Evolutionary conservation across 2,329 filamentous ascomycete genomes (phyloP).

Genomic region (Nothopassalora personata): DNA sequence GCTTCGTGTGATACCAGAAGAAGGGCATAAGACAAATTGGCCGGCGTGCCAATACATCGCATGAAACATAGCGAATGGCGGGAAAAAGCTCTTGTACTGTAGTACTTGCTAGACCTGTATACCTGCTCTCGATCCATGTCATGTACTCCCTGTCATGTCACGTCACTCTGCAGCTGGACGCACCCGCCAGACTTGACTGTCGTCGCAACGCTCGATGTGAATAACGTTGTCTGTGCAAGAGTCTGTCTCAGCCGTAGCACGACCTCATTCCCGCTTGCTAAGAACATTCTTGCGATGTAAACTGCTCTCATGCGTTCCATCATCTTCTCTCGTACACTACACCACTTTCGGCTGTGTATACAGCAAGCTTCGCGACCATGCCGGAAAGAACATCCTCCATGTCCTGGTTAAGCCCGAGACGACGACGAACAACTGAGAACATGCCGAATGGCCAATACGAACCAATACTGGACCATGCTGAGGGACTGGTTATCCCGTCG

Average conservation of each 20-base stretch:
- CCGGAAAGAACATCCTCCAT: slow-evolving; percentile 7
- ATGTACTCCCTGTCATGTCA: background rate
- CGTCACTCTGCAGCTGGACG: background rate
- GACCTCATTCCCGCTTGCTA: background rate
- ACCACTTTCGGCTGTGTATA: background rate
- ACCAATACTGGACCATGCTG: background rate
- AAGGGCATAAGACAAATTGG: background rate
- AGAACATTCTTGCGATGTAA: background rate
- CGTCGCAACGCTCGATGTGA: background rate
- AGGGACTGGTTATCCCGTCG: background rate
- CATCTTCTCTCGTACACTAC: background rate
- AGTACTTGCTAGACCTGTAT: no score
- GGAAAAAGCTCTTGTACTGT: background rate
- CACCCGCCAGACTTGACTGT: background rate
- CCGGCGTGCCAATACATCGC: background rate
- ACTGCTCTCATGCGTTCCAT: background rate
- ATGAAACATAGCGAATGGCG: background rate
- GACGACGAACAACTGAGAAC: slow-evolving; percentile 23
- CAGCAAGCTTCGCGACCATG: background rate
- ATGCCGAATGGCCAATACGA: slow-evolving; percentile 6
- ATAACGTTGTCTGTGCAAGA: background rate
- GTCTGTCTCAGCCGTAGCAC: background rate
- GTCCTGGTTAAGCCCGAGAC: slow-evolving; percentile 24
- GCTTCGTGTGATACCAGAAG: background rate
- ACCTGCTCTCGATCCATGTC: background rate